Conservation (phyloP, 2,329 filamentous ascomycete genomes). For the Sporothrix curviconia region DNA sequence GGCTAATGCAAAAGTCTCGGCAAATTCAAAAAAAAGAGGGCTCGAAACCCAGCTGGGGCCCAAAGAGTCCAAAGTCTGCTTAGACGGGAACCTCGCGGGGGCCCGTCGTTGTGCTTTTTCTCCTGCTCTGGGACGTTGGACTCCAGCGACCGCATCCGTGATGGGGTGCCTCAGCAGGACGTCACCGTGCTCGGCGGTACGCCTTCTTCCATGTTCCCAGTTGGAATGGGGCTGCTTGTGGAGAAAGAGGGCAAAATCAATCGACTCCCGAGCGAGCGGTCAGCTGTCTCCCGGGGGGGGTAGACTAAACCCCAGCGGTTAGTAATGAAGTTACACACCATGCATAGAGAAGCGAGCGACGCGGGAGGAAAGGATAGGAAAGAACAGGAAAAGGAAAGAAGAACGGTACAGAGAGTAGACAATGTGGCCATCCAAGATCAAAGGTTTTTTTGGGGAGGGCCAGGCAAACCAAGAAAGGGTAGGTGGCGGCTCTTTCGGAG, state of each 20-base stretch:
- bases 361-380: neutral
- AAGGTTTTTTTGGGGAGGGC: too few relatives aligned
- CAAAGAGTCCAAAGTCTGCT: too few relatives aligned
- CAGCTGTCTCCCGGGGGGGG: constrained; percentile 36
- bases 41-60: too few relatives aligned
- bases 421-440: constrained; percentile 45
- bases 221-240: constrained; percentile 36
- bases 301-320: constrained; percentile 28
- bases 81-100: neutral
- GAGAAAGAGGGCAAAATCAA: constrained; percentile 45
- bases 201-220: constrained; percentile 18
- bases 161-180: constrained; percentile 17
- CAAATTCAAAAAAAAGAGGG: too few relatives aligned
- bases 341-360: neutral
- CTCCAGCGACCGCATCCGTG: constrained; percentile 43
- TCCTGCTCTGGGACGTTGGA: constrained; percentile 35
- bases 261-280: constrained; percentile 45
- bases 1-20: too few relatives aligned
- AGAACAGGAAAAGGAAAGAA: neutral
- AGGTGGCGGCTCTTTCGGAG: constrained; percentile 43
- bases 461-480: constrained; percentile 45
- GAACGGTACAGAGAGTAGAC: constrained; percentile 35
- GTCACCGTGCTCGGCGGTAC: constrained; percentile 15
- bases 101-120: too few relatives aligned
- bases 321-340: constrained; percentile 23